Evolutionary conservation across 2,329 filamentous ascomycete species (phyloP), one percentile per base, ranked within the genome.

Genomic region (Blumeria hordei): DNA sequence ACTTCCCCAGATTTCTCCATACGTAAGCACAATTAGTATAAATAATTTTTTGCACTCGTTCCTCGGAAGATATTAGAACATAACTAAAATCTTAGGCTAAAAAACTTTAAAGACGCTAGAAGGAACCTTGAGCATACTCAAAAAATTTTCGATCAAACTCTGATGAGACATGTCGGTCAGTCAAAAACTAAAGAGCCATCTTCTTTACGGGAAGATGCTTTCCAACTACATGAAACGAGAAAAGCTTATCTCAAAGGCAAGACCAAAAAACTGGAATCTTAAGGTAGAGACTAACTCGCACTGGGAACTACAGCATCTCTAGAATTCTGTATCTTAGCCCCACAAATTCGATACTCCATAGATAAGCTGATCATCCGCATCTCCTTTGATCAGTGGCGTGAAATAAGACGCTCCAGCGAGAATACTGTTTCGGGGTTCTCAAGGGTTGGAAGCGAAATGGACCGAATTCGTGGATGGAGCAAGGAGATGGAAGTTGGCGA

Each of bases 401-500:
- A 96, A 64, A 81, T 94, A 74, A 84, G 80, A 63, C 71, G 74
- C 3, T 76, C 82, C 1, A 74, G 83, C 54, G 85, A 90, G 55
- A 72, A 76, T 2, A 76, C 79, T 16, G 71, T 72, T 16, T 74
- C 69, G 6, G 70, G 73, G 34, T 81, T 88, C 53, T 72, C 74
- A 3, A 79, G 79, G 60, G 87, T 79, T 74, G 77, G 74, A 12
- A 70, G 74, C 33, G 92, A 96, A 66, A 88, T 98, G 75, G 88
- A 95, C 60, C 80, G 92, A 18, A 81, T 98, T 55, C 80, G 83
- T 57, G 88, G 88, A 35, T 98, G 92, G 92, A 83, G 85, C 56
- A 85, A 83, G 64, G 88, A 95, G 66, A 90, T 98, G 85, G 90
- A 95, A 68, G 75, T 80, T 53, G 82, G 83, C n/a, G 92, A 96